phyloP scores from a whole-genome alignment of 352 stramenopile genomes.

The Phytophthora sojae region DNA sequence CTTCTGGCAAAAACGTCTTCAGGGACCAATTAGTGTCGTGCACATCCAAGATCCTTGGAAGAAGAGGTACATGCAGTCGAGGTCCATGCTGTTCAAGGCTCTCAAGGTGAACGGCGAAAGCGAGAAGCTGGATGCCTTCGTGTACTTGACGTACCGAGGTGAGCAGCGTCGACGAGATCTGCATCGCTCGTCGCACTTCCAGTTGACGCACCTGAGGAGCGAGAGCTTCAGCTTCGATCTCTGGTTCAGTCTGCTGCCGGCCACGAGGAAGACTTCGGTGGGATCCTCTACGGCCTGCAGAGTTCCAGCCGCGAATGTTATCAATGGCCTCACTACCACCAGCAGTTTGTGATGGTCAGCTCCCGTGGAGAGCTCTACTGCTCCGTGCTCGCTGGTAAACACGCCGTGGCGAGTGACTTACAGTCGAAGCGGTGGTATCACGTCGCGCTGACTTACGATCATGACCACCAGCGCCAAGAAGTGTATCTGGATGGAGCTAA shows the following conservation, averaged over 20 bases:
- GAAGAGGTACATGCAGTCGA: constrained; percentile 12
- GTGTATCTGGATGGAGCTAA: constrained; percentile 34
- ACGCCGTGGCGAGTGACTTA: constrained; percentile 23
- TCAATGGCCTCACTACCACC: constrained; percentile 6
- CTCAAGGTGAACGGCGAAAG: neutral
- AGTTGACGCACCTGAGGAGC: constrained; percentile 10
- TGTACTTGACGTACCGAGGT: neutral
- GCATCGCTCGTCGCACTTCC: constrained; percentile 2
- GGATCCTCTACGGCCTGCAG: neutral
- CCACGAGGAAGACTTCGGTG: neutral
- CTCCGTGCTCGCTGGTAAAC: constrained; percentile 28
- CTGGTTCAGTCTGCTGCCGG: neutral
- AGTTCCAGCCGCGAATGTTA: neutral
- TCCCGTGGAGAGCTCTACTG: constrained; percentile 36
- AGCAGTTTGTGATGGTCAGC: constrained; percentile 40
- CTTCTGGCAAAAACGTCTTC: constrained; percentile 10
- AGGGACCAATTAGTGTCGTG: neutral
- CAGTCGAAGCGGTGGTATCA: constrained; percentile 46
- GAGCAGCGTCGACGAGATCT: neutral
- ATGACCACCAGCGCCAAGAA: constrained; percentile 2
- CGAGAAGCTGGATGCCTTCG: neutral
- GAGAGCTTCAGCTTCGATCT: neutral
- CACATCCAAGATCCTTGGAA: neutral
- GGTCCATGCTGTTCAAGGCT: constrained; percentile 15
- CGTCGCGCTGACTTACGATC: constrained; percentile 40